Base-by-base conservation (phyloP, 1,284 basidiomycete genomes). In the Irpex lacteus region DNA sequence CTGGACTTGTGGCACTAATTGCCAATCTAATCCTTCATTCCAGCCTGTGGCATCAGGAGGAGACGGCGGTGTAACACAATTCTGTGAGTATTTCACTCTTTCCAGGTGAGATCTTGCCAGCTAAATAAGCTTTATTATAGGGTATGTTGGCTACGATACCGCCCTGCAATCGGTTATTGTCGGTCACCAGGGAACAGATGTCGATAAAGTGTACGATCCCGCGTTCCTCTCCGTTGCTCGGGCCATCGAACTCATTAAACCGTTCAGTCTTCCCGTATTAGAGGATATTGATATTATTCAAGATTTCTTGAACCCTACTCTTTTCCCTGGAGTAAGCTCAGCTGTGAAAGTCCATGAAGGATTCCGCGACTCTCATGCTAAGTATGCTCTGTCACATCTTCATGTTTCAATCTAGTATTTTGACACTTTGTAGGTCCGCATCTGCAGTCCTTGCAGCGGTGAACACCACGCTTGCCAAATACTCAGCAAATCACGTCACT, bases 1-100 rank as follows among this genome's bases (percentile, higher is more conserved):
- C 9, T 80, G 79, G 79, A 65, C 65, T 13, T 80, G 79, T 64
- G 77, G 77, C 37, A 70, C 73, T 36, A 73, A 74, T 64, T 78
- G 75, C 69, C 62, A 81, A 21, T 82, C 80, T 5, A 88, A 87
- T 68, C 69, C 84, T 1, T 75, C 71, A 5, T 90, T 90, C 69
- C 52, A 80, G n/a, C 83, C 86, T 0, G 74, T 85, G 3, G 87
- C 86, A n/a, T 80, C 87, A 0, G 89, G 89, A 36, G 88, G 88
- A 1, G 81, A 90, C 67, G 87, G 87, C 1, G 64, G 68, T 5
- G 58, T 58, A 9, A 74, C 80, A 0, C 40, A 88, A 70, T 87
- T 74, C 61, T 84, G 81, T 82, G 62, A 72, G 80, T 70, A 3
- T 55, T 58, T 6, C 59, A 7, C 9, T 50, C n/a, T 59, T 18